phyloP scores from a whole-genome alignment of 345 rosid species.

The Populus nigra region DNA sequence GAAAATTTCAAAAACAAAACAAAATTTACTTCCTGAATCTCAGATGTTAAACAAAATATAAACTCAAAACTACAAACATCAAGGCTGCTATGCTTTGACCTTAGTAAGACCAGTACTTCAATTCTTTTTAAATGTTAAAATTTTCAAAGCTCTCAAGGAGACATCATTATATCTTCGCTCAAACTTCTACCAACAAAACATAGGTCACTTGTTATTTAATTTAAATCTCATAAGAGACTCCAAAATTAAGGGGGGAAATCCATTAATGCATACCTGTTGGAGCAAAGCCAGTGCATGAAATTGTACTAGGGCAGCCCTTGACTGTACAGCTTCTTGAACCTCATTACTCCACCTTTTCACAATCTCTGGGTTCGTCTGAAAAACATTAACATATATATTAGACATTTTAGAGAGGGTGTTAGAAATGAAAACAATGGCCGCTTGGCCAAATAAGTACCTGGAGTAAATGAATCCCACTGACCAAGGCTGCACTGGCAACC shows the following conservation, averaged over 20 bases:
- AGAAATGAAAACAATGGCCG: not conserved
- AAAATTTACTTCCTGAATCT: not conserved
- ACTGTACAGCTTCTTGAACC: constrained; percentile 97
- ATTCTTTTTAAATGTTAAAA: not conserved
- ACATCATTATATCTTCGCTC: not conserved
- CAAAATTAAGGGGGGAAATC: not conserved
- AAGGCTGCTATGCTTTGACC: not conserved
- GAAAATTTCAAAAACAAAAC: not conserved
- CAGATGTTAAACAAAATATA: not conserved
- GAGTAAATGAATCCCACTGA: constrained; percentile 93
- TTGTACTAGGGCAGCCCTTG: constrained; percentile 96
- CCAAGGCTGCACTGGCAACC: constrained; percentile 98
- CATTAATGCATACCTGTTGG: constrained; percentile 55
- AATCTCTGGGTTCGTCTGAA: constrained; percentile 39
- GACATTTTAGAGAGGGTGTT: not conserved
- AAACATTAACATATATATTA: constrained; percentile 3
- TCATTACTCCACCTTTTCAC: constrained; percentile 99
- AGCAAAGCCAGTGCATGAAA: constrained; percentile 92
- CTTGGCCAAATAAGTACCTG: constrained; percentile 47
- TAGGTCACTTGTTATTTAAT: not conserved
- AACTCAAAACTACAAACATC: not conserved
- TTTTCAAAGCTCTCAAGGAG: not conserved
- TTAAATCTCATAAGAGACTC: not conserved
- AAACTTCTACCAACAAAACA: not conserved
- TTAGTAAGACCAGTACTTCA: not conserved